Percentiles rank a stretch among this genome's conserved stretches.
Evolutionary conservation across 2,329 filamentous ascomycete genomes (phyloP).

Genomic region (Diatrype stigma): DNA sequence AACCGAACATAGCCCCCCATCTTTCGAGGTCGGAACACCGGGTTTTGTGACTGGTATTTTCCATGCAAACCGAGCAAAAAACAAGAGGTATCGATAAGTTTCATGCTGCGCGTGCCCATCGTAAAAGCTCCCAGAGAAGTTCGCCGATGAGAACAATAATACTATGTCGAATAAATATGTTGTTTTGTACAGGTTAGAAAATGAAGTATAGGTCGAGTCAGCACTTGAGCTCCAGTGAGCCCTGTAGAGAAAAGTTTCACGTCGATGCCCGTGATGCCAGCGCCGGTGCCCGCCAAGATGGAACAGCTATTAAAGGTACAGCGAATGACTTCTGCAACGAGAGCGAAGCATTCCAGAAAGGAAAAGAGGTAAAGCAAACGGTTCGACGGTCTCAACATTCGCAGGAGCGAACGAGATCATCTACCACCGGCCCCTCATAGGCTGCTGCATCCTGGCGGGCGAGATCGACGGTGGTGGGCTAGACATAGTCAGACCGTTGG

Average conservation of each 20-base stretch:
- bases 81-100: conserved; percentile 44
- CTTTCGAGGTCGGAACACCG: conserved; percentile 36
- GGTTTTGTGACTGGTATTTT: conserved; percentile 20
- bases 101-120: conserved; percentile 37
- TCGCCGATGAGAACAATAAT: conserved; percentile 29
- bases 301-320: conserved; percentile 34
- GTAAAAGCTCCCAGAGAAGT: conserved; percentile 19
- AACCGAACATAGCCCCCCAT: conserved; percentile 35
- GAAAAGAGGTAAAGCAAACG: conserved; percentile 30
- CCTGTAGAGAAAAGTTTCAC: conserved; percentile 30
- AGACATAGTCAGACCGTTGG: conserved; percentile 80
- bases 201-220: conserved; percentile 25
- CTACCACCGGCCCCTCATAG: conserved; percentile 53
- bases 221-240: conserved; percentile 24
- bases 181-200: conserved; percentile 41
- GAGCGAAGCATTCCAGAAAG: conserved; percentile 18
- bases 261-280: conserved; percentile 40
- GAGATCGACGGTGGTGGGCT: conserved; percentile 77
- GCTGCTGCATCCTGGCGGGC: conserved; percentile 57
- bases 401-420: conserved; percentile 27
- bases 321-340: conserved; percentile 32
- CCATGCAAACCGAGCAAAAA: conserved; percentile 28
- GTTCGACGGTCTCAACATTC: conserved; percentile 28
- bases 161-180: conserved; percentile 44
- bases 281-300: conserved; percentile 49